Evolutionary conservation across 176 grass and related monocot species (phyloP).

Genomic region (Juncus inflexus): DNA sequence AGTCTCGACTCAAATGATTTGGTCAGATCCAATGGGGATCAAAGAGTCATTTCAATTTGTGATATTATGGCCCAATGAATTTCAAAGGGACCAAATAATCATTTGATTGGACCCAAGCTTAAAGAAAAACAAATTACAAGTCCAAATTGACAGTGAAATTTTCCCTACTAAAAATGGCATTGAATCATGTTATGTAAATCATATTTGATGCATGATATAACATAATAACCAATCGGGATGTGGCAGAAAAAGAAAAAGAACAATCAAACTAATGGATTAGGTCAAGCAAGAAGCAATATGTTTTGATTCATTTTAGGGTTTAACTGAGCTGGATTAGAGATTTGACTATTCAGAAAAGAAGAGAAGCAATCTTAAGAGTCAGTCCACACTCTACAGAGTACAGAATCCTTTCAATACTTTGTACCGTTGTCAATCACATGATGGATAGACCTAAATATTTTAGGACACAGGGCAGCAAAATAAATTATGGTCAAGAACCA

Average conservation of each 20-base stretch:
- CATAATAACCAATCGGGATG: no score
- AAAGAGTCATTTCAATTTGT: constrained; percentile 22
- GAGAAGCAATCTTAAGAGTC: constrained; percentile 37
- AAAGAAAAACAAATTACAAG: background rate
- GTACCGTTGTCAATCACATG: constrained; percentile 67
- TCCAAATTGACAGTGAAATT: no score
- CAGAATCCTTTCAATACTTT: constrained; percentile 31
- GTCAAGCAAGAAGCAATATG: no score
- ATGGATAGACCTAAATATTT: constrained; percentile 37
- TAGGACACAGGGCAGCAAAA: constrained; percentile 40
- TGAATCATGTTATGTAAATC: no score
- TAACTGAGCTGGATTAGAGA: constrained; percentile 40
- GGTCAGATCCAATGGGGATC: background rate
- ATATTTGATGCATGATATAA: no score
- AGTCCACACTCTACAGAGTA: background rate
- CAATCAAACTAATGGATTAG: no score
- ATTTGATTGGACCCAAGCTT: constrained; percentile 10
- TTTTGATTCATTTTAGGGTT: background rate
- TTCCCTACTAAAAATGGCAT: no score
- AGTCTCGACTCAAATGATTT: background rate
- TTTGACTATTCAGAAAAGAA: constrained; percentile 42
- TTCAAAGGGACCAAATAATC: constrained; percentile 19
- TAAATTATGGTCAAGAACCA: no score
- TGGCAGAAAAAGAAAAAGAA: no score
- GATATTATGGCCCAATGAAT: background rate